Evolutionary conservation across 129 eudicot species (phyloP).

Genomic region (Lonicera japonica): DNA sequence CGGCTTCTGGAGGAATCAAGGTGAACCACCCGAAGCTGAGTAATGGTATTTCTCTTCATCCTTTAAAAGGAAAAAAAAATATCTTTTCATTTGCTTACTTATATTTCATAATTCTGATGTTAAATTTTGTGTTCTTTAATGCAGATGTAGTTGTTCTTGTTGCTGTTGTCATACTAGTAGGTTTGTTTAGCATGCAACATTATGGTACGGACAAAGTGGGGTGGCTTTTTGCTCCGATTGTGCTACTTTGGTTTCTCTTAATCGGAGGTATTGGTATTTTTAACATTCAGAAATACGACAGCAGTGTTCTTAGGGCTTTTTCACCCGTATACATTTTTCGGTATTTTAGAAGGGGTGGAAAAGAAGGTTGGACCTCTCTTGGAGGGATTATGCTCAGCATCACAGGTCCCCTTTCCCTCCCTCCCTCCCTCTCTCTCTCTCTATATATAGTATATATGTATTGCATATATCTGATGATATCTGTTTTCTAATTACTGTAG

Average conservation of each 20-base stretch:
- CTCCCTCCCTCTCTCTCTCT: not conserved
- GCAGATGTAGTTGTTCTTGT: conserved; percentile 89
- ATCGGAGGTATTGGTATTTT: conserved; percentile 74
- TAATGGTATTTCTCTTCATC: conserved; percentile 40
- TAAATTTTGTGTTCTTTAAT: conserved; percentile 2
- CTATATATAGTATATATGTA: too few species aligned
- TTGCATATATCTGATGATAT: conserved; percentile 6
- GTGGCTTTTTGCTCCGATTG: conserved; percentile 84
- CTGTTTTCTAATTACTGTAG: conserved; percentile 33
- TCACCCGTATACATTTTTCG: conserved; percentile 66
- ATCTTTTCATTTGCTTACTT: too few species aligned
- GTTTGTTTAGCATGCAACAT: conserved; percentile 78
- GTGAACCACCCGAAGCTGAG: conserved; percentile 86
- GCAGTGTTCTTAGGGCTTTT: conserved; percentile 61
- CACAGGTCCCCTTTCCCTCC: conserved; percentile 46
- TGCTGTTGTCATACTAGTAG: conserved; percentile 61
- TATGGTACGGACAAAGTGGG: conserved; percentile 85
- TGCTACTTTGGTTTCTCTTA: conserved; percentile 73
- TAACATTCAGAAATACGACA: conserved; percentile 59
- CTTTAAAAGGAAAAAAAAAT: too few species aligned
- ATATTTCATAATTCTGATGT: too few species aligned
- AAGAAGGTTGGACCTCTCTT: conserved; percentile 61
- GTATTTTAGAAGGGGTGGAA: conserved; percentile 58
- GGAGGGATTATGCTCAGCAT: conserved; percentile 91
- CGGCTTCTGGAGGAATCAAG: conserved; percentile 96